These are phyloP conservation scores for Ceriops tagal DNA, from an alignment of 345 rosid genomes.

Conservation along the genomic window DNA sequence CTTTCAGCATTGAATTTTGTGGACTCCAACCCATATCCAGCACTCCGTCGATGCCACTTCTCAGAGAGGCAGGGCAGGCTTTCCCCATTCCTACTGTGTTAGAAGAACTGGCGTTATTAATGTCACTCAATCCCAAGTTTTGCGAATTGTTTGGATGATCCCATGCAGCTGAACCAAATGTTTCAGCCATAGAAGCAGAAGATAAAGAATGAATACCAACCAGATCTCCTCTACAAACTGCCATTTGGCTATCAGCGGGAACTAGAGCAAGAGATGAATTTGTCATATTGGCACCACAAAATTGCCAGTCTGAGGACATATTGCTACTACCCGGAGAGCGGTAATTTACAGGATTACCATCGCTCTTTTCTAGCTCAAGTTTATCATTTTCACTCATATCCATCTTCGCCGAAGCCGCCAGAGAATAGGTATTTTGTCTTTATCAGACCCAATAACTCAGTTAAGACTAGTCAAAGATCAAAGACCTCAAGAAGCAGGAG, in stretches of 20 bases:
- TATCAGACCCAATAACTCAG: constrained; percentile 14
- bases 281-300: constrained; percentile 43
- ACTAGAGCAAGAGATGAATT: constrained; percentile 50
- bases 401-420: constrained; percentile 39
- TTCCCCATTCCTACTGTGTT: constrained; percentile 36
- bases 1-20: constrained; percentile 56
- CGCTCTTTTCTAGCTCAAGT: constrained; percentile 52
- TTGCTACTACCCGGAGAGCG: constrained; percentile 33
- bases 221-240: constrained; percentile 31
- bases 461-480: constrained; percentile 25
- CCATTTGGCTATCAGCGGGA: constrained; percentile 46
- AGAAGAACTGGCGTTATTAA: constrained; percentile 37
- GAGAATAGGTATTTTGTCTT: constrained; percentile 15
- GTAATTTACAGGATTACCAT: constrained; percentile 39
- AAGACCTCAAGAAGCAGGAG: constrained; percentile 14
- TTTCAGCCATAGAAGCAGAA: constrained; percentile 64
- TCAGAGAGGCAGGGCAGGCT: constrained; percentile 43
- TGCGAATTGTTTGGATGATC: constrained; percentile 57
- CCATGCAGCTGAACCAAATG: constrained; percentile 65
- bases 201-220: constrained; percentile 57
- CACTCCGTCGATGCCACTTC: constrained; percentile 48
- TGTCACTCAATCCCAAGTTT: constrained; percentile 58
- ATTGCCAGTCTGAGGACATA: constrained; percentile 58
- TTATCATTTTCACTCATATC: constrained; percentile 62
- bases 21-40: constrained; percentile 73